Base-by-base conservation (phyloP, 2,329 filamentous ascomycete species). In the Scedosporium aurantiacum region DNA sequence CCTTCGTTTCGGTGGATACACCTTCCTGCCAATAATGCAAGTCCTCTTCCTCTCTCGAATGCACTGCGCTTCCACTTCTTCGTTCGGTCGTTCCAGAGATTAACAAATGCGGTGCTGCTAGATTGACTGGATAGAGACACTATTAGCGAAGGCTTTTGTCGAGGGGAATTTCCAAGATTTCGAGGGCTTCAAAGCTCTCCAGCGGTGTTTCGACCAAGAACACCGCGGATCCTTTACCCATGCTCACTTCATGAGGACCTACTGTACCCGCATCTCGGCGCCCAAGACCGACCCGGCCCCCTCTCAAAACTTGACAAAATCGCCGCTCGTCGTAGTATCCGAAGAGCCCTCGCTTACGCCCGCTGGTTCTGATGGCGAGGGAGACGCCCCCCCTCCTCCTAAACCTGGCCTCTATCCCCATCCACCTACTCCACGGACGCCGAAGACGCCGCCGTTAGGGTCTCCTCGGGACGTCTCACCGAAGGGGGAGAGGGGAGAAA, bases 41-140 rank as follows among this genome's bases (percentile, higher is more conserved):
- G 59, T 32, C n/a, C n/a, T 23, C 23, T 16, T 37, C 16, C 23
- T 16, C 4, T n/a, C 40, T 18, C 21, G 10, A 40, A 7, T 21
- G 14, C 27, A 12, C 6, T 50, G n/a, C 45, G 1, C 10, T 45
- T 59, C 16, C 50, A 25, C 6, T 28, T 10, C 32, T 23, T 37
- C 10, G 10, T 37, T 37, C 32, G 10, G 32, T 37, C 10, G 10
- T 12, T 12, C 32, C 32, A 12, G 32, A 37, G 32, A 37, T 37
- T 37, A 37, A 37, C 32, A 37, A 3, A 12, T 37, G 12, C 32
- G 32, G 32, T 37, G 32, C 10, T 37, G 4, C 32, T 45, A 61
- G 59, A 61, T 61, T 32, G 50, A 52, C 28, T 61, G 59, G 59
- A 54, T 61, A 27, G 59, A 61, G 40, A 61, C 59, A 56, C 59